Evolutionary conservation across 192 early-diverging fungal species (phyloP).

Genomic region (Gryganskiella cystojenkinii): DNA sequence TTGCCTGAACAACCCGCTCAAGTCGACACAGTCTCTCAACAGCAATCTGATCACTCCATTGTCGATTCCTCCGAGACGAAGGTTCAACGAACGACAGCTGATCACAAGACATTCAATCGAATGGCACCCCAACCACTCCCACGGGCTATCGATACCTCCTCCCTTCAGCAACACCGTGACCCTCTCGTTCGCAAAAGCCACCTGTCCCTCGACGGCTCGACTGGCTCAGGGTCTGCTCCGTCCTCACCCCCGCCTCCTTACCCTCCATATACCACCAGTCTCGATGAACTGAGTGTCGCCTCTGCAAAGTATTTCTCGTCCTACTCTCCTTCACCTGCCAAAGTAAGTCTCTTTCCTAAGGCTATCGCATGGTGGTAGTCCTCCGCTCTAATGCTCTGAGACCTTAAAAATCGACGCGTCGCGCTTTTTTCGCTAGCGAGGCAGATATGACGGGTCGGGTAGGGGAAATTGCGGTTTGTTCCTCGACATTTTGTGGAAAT

Average conservation of each 20-base stretch:
- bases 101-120: not conserved
- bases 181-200: not conserved
- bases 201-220: not conserved
- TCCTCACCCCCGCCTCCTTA: conserved; percentile 9
- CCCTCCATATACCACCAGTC: not conserved
- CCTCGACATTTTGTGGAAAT: no score
- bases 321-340: conserved; percentile 23
- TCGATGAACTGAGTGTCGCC: conserved; percentile 1
- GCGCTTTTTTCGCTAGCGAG: no score
- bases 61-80: no score
- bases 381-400: no score
- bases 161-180: not conserved
- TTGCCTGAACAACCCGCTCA: no score
- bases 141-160: not conserved
- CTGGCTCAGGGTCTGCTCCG: conserved; percentile 2
- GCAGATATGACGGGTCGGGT: no score
- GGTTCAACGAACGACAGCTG: not conserved
- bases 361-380: no score
- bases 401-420: no score
- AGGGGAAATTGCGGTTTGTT: no score
- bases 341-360: conserved; percentile 14
- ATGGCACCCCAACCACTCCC: not conserved
- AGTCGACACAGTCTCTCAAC: no score
- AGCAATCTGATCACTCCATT: no score
- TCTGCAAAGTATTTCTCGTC: conserved; percentile 20